Evolutionary conservation across 1,139 yeast species (phyloP).

Genomic region (Candida buenavistaensis): DNA sequence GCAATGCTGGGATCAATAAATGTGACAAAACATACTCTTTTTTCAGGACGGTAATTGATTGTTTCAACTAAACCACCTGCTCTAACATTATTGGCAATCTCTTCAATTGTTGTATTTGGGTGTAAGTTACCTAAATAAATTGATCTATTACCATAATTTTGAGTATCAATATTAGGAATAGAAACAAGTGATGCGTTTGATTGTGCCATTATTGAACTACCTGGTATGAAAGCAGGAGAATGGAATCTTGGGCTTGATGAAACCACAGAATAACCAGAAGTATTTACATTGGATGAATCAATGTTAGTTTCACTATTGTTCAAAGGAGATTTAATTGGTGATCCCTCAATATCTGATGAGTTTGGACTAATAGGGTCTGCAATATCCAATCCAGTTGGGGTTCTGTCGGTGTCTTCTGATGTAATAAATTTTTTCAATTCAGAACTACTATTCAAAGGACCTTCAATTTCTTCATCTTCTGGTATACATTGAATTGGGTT

Average conservation of each 20-base stretch:
- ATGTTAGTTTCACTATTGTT: slow-evolving; percentile 2
- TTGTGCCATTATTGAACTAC: slow-evolving; percentile 5
- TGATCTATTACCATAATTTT: slow-evolving; percentile 40
- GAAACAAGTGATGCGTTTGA: slow-evolving; percentile 7
- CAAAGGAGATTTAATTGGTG: slow-evolving; percentile 10
- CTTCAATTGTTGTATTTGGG: slow-evolving; percentile 47
- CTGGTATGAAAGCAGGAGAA: slow-evolving; percentile 4
- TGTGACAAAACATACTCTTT: slow-evolving; percentile 45
- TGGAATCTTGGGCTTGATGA: slow-evolving; percentile 10
- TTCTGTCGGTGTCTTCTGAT: slow-evolving; percentile 9
- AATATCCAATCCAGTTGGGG: slow-evolving; percentile 8
- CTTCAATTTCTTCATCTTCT: slow-evolving; percentile 12
- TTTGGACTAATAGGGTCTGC: slow-evolving; percentile 17
- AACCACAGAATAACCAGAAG: slow-evolving; percentile 11
- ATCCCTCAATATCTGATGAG: slow-evolving; percentile 13
- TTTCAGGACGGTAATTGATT: slow-evolving; percentile 37
- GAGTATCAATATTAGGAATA: slow-evolving; percentile 21
- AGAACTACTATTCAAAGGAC: slow-evolving; percentile 12
- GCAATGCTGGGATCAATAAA: slow-evolving; percentile 46
- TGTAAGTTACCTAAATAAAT: slow-evolving; percentile 48
- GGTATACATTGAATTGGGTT: slow-evolving; percentile 8
- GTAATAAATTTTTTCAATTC: slow-evolving; percentile 13
- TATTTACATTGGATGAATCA: slow-evolving; percentile 4
- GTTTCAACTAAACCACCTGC: slow-evolving; percentile 50
- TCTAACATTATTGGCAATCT: slow-evolving; percentile 49